Conservation (phyloP, 176 grass and related monocot genomes). For the Hsuehochloa calcarea region DNA sequence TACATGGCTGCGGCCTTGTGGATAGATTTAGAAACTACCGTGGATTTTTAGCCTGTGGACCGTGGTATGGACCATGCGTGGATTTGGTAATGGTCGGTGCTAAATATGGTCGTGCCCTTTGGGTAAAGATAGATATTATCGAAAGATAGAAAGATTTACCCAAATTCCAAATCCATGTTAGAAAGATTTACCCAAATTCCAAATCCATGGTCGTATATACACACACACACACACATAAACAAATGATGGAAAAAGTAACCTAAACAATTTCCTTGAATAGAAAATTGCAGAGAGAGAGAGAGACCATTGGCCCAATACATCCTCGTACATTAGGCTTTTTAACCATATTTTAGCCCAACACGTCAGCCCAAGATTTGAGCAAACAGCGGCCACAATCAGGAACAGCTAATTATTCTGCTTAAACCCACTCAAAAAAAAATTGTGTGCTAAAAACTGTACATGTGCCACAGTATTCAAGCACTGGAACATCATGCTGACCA, state of each 20-base stretch:
- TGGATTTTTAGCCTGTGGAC: conserved; percentile 6
- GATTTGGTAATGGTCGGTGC: background rate
- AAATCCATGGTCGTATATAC: background rate
- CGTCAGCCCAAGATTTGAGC: background rate
- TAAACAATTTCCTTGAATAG: background rate
- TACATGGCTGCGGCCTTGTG: no score
- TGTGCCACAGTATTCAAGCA: background rate
- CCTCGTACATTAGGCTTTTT: background rate
- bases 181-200: no score
- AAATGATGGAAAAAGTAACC: background rate
- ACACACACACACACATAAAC: background rate
- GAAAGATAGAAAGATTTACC: background rate
- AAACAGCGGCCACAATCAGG: background rate
- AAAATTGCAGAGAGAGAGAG: background rate
- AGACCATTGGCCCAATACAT: background rate
- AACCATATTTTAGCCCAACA: background rate
- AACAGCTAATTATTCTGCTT: no score
- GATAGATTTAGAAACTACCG: background rate
- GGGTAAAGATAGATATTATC: background rate
- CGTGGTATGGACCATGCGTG: background rate
- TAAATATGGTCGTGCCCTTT: background rate
- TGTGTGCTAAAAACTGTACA: background rate
- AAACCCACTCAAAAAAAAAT: background rate
- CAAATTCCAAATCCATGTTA: no score
- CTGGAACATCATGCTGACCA: background rate